Conservation (phyloP, 176 grass and related monocot genomes). For the Carex parvula region DNA sequence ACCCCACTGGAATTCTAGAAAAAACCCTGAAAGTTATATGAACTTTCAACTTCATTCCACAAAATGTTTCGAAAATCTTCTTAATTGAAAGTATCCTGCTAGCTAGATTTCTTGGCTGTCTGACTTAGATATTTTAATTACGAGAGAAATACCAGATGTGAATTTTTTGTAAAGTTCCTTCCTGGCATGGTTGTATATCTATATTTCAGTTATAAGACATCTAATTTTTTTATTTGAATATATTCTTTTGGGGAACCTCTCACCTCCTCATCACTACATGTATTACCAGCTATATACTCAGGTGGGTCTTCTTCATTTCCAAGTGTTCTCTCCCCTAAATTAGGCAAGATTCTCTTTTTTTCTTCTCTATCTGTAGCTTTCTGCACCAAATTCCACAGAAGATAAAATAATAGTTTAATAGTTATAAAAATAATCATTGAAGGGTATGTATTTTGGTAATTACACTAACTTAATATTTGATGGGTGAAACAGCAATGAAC, state of each 20-base stretch:
- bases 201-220: background rate
- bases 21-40: background rate
- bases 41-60: background rate
- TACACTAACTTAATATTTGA: background rate
- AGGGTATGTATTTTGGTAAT: background rate
- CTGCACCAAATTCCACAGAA: constrained; percentile 29
- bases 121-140: background rate
- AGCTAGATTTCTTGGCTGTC: background rate
- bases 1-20: background rate
- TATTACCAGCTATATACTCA: constrained; percentile 51
- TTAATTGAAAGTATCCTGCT: background rate
- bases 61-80: background rate
- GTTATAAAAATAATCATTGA: constrained; percentile 26
- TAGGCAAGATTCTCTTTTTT: constrained; percentile 38
- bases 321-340: constrained; percentile 53
- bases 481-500: constrained; percentile 24
- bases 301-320: constrained; percentile 53
- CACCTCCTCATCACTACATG: constrained; percentile 82
- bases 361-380: constrained; percentile 30
- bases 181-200: background rate
- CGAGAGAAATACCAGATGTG: background rate
- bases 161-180: background rate
- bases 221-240: background rate
- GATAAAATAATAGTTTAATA: constrained; percentile 22
- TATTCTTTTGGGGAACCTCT: background rate